phyloP scores from a whole-genome alignment of 2,329 filamentous ascomycete species.

The Lachnellula occidentalis region DNA sequence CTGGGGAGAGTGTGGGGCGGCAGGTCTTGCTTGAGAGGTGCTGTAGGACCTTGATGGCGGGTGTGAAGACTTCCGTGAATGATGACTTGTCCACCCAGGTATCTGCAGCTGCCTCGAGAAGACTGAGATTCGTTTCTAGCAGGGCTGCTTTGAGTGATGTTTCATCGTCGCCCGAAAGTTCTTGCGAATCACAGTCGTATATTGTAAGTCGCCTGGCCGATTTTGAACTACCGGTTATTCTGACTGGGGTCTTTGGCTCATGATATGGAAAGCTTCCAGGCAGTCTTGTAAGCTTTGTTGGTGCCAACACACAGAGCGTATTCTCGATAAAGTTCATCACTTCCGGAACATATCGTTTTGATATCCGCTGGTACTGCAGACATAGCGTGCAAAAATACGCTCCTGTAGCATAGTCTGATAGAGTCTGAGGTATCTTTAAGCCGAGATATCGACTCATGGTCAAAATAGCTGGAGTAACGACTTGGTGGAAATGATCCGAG shows the following conservation, averaged over 20 bases:
- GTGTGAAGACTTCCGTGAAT: constrained; percentile 74
- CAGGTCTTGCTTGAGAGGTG: constrained; percentile 54
- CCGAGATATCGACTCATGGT: constrained; percentile 80
- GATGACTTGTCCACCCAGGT: constrained; percentile 69
- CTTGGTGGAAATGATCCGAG: constrained; percentile 94
- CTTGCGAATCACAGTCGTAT: constrained; percentile 45
- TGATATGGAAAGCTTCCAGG: constrained; percentile 58
- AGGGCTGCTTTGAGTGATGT: constrained; percentile 50
- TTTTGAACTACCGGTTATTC: constrained; percentile 42
- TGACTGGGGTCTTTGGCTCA: constrained; percentile 45
- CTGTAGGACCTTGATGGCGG: constrained; percentile 51
- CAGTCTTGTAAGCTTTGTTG: constrained; percentile 41
- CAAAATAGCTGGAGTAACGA: constrained; percentile 84
- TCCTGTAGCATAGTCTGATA: constrained; percentile 66
- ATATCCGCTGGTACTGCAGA: constrained; percentile 74
- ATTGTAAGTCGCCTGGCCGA: constrained; percentile 51
- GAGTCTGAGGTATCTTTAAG: constrained; percentile 61
- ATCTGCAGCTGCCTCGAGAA: constrained; percentile 64
- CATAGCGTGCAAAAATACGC: constrained; percentile 74
- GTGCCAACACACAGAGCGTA: constrained; percentile 63
- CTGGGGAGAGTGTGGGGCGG: constrained; percentile 43
- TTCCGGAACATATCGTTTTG: constrained; percentile 87
- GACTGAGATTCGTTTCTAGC: constrained; percentile 54
- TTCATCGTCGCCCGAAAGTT: constrained; percentile 22
- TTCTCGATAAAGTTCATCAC: constrained; percentile 76